Evolutionary conservation across 768 basidiomycete species (phyloP).

Genomic region (Trametes maxima): DNA sequence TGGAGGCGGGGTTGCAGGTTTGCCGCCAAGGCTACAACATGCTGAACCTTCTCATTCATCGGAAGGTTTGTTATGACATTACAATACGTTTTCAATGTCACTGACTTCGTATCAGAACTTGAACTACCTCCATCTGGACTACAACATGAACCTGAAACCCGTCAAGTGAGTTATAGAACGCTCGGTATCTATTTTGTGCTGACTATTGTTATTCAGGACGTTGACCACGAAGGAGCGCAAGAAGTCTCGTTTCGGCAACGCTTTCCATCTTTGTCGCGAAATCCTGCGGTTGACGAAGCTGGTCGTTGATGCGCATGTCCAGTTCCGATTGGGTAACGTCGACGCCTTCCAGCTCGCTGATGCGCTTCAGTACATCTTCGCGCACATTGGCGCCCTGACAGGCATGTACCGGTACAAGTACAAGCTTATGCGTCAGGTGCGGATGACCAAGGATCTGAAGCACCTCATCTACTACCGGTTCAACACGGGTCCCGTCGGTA

Average conservation of each 20-base stretch:
- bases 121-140: conserved; percentile 94
- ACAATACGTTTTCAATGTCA: background rate
- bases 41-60: conserved; percentile 97
- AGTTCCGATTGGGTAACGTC: conserved; percentile 97
- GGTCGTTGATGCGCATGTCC: conserved; percentile 98
- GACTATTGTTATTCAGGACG: conserved; percentile 58
- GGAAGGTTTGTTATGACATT: conserved; percentile 61
- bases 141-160: conserved; percentile 99
- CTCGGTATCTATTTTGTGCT: background rate
- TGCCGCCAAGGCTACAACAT: conserved; percentile 99
- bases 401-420: conserved; percentile 99
- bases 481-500: conserved; percentile 99
- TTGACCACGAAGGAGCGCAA: conserved; percentile 99
- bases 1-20: conserved; percentile 97
- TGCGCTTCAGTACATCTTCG: conserved; percentile 96
- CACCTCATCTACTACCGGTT: conserved; percentile 98
- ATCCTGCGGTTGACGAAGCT: conserved; percentile 97
- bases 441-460: conserved; percentile 99
- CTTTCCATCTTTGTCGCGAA: conserved; percentile 97
- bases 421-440: conserved; percentile 99
- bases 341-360: conserved; percentile 99
- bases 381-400: conserved; percentile 95
- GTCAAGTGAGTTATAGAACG: conserved; percentile 57
- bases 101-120: conserved; percentile 57
- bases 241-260: conserved; percentile 99